phyloP scores from a whole-genome alignment of 1,284 basidiomycete genomes.

The Fomitopsis betulina region DNA sequence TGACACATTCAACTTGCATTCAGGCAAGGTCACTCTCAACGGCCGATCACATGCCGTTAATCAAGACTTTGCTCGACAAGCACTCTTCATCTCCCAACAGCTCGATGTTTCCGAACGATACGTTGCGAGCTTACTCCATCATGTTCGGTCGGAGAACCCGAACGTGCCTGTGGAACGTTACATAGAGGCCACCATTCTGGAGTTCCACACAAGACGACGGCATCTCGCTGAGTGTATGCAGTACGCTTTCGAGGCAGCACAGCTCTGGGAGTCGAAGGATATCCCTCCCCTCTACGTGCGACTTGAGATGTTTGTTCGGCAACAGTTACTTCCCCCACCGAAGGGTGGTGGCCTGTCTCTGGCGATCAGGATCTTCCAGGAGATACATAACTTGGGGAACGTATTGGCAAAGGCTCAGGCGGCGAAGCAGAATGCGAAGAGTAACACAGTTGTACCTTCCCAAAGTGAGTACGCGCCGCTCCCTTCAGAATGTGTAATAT shows the following conservation, averaged over 20 bases:
- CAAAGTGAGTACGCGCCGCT: constrained; percentile 37
- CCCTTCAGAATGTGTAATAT: background rate
- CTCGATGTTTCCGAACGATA: constrained; percentile 77
- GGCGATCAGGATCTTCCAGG: constrained; percentile 53
- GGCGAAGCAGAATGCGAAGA: constrained; percentile 58
- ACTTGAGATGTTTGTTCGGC: constrained; percentile 47
- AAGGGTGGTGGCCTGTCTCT: constrained; percentile 33
- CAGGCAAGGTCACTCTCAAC: constrained; percentile 59
- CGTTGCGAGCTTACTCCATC: constrained; percentile 63
- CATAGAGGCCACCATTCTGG: constrained; percentile 60
- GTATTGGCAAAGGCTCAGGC: constrained; percentile 49
- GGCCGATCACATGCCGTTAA: constrained; percentile 64
- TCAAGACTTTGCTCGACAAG: constrained; percentile 69
- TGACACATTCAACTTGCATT: background rate
- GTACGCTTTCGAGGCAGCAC: constrained; percentile 44
- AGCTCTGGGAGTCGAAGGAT: constrained; percentile 34
- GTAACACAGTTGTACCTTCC: constrained; percentile 51
- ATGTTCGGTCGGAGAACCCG: constrained; percentile 57
- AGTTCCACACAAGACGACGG: constrained; percentile 64
- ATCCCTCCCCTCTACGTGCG: constrained; percentile 41
- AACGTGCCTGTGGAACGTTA: constrained; percentile 52
- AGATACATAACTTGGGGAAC: constrained; percentile 55
- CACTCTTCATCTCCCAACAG: constrained; percentile 69
- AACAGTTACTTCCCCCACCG: constrained; percentile 43
- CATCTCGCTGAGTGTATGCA: constrained; percentile 63